phyloP scores from a whole-genome alignment of 1,139 yeast species.

The Torulaspora globosa region DNA sequence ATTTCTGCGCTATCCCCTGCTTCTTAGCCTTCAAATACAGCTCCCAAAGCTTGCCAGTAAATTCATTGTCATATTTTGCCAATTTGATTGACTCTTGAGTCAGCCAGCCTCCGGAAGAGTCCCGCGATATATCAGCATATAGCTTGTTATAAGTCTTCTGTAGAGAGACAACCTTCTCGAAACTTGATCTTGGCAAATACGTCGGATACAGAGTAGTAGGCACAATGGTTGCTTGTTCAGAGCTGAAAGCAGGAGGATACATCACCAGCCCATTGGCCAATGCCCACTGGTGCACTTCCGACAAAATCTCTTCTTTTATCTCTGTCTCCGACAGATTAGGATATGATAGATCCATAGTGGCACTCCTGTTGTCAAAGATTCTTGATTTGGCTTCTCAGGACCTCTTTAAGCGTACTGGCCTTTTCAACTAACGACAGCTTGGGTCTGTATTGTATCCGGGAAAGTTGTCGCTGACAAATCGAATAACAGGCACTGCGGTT shows the following conservation, averaged over 20 bases:
- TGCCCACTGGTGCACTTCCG: conserved; percentile 67
- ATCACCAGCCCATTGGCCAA: conserved; percentile 73
- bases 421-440: not conserved
- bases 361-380: not conserved
- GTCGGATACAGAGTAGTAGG: conserved; percentile 91
- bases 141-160: conserved; percentile 68
- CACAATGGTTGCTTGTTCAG: conserved; percentile 53
- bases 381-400: not conserved
- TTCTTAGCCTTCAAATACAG: conserved; percentile 48
- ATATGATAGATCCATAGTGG: not conserved
- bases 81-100: conserved; percentile 51
- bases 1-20: conserved; percentile 57
- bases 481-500: not conserved
- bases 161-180: conserved; percentile 62
- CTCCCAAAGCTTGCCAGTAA: conserved; percentile 74
- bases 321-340: conserved; percentile 20
- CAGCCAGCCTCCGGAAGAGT: conserved; percentile 58
- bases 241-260: conserved; percentile 57
- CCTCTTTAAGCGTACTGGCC: not conserved
- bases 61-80: conserved; percentile 60
- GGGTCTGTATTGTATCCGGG: not conserved
- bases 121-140: conserved; percentile 58
- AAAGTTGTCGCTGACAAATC: not conserved
- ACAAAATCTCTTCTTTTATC: conserved; percentile 34
- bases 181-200: conserved; percentile 69